These are phyloP conservation scores for Hypholoma sublateritium DNA, from an alignment of 768 basidiomycete species.

Conservation along the genomic window DNA sequence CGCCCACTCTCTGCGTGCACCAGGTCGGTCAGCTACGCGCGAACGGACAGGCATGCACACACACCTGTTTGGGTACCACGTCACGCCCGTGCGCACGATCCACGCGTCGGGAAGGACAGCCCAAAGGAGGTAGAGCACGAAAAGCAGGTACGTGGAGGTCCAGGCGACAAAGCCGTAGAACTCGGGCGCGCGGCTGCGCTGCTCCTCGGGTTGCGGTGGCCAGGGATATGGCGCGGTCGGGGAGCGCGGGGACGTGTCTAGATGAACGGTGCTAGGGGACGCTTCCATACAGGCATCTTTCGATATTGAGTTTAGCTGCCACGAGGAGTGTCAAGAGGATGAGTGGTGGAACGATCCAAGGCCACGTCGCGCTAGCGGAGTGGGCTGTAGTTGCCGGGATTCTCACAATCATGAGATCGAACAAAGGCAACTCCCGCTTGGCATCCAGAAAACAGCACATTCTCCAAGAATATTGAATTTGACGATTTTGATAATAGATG, in stretches of 20 bases:
- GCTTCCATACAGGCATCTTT: slow-evolving; percentile 17
- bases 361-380: background rate
- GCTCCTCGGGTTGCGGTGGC: slow-evolving; percentile 33
- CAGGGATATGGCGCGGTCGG: slow-evolving; percentile 24
- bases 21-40: background rate
- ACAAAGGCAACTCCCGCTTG: too few species aligned
- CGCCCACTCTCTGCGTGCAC: slow-evolving; percentile 74
- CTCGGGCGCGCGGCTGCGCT: slow-evolving; percentile 73
- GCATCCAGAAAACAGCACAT: too few species aligned
- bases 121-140: slow-evolving; percentile 75
- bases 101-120: slow-evolving; percentile 73
- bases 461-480: too few species aligned
- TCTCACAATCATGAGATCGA: background rate
- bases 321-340: too few species aligned
- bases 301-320: too few species aligned
- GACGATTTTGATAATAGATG: background rate
- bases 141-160: slow-evolving; percentile 73
- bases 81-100: slow-evolving; percentile 64
- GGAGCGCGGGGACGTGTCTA: slow-evolving; percentile 23
- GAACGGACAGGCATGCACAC: slow-evolving; percentile 12
- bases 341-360: background rate
- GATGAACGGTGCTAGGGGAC: slow-evolving; percentile 14
- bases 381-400: background rate
- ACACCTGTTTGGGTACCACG: slow-evolving; percentile 89
- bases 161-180: slow-evolving; percentile 91